These are phyloP conservation scores for Vaccinium macrocarpon DNA, from an alignment of 148 eudicot species.

Conservation along the genomic window DNA sequence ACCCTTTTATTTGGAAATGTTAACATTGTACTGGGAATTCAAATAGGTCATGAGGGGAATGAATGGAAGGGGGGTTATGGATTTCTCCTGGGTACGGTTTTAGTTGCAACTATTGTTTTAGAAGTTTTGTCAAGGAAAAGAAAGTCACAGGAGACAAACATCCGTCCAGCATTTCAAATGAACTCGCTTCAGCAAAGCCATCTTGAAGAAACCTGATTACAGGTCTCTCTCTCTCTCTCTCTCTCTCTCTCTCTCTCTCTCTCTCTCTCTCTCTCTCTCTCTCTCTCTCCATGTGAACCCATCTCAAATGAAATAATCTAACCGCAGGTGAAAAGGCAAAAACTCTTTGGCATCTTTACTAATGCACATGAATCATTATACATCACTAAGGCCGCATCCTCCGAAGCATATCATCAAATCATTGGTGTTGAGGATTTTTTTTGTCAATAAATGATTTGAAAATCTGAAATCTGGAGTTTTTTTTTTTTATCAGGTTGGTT, in stretches of 20 bases:
- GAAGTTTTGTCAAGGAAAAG: constrained; percentile 59
- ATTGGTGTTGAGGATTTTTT: not conserved
- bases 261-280: not conserved
- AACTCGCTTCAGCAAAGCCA: constrained; percentile 21
- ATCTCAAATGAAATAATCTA: not conserved
- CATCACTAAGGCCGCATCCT: not conserved
- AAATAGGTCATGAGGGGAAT: constrained; percentile 57
- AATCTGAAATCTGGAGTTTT: not conserved
- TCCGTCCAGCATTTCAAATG: constrained; percentile 56
- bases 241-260: not conserved
- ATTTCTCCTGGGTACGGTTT: constrained; percentile 49
- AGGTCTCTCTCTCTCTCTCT: constrained; percentile 6
- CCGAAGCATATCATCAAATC: not conserved
- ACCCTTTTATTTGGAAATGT: constrained; percentile 78
- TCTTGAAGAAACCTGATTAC: not conserved
- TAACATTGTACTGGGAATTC: constrained; percentile 74
- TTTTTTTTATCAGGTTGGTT: not conserved
- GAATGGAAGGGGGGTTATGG: constrained; percentile 88
- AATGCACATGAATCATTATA: not conserved
- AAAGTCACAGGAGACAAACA: constrained; percentile 34
- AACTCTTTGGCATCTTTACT: not conserved
- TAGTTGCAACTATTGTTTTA: constrained; percentile 47
- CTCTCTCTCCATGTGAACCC: not conserved
- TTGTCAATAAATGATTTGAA: not conserved
- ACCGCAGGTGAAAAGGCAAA: not conserved